Base-by-base conservation (phyloP, 345 rosid species). In the Syzygium grande region DNA sequence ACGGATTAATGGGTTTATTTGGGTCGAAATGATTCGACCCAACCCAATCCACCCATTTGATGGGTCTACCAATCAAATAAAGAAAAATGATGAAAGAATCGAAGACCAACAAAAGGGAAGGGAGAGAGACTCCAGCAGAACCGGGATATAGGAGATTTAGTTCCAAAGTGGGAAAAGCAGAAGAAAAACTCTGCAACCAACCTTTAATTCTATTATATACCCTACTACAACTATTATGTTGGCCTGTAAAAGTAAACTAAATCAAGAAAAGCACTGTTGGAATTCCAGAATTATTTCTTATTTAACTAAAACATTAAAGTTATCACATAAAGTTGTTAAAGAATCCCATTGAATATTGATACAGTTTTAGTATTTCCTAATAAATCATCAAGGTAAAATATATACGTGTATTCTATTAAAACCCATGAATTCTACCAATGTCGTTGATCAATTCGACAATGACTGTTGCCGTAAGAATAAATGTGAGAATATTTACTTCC, bases 51-150 rank as follows among this genome's bases (percentile, higher is more conserved):
- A 23, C 23, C 0, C 23, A 12, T 23, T 56, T 56, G 61, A 22
- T 1, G n/a, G 0, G 1, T 56, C 0, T 58, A 58, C 80, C 13
- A 0, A 34, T 1, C 38, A 68, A 38, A 2, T 11, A 34, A 68
- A 34, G 46, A 17, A 0, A 46, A 9, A 68, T 1, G 7, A 17
- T 4, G 23, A 17, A 68, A 16, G 41, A 34, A 68, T 68, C 25
- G 13, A 9, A 17, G 22, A 3, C 41, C 13, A 9, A 34, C 46
- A 8, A 34, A 68, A 30, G n/a, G n/a, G 38, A 4, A 16, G 41
- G 43, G 79, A 68, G 46, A 27, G 68, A 12, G 68, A 59, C 29
- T 59, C 68, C 68, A 61, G 17, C 68, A 27, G 17, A n/a, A 61
- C 30, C 34, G 6, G 68, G 13, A 27, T 12, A 61, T n/a, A 13